Evolutionary conservation across 2,329 filamentous ascomycete species (phyloP), one percentile per base, ranked within the genome.

Genomic region (Dryadomyces quercus-mongolicae): DNA sequence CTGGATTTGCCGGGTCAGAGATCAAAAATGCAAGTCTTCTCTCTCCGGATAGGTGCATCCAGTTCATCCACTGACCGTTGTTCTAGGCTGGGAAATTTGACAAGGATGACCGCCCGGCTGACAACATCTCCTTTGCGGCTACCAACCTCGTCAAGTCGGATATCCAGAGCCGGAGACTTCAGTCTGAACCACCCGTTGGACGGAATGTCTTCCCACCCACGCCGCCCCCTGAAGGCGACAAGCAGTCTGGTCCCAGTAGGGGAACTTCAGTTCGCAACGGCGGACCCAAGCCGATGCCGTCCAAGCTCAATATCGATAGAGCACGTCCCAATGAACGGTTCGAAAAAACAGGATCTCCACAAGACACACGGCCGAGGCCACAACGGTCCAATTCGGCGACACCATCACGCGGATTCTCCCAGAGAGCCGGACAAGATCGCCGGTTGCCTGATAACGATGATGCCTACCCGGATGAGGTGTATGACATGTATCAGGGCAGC

Each of bases 151-250:
- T 97, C 58, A 93, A 93, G 66, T 85, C 88, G 36, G 87, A 86
- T 51, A 74, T 97, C 38, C 78, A 80, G 61, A 92, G 86, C 64
- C 82, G 87, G 60, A 80, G 86, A 63, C 88, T 94, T 63, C 88
- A 93, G 65, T 93, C 88, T 18, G 90, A 93, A 65, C 88, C 89
- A 9, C 88, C 88, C 0, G 74, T 82, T 59, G 81, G 80, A 65
- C 83, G 89, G 62, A 88, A 87, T 62, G 80, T 92, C 58, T 96
- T 97, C 72, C 93, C 93, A 18, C 93, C 93, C n/a, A 97, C 93
- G n/a, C 93, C 93, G 44, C 93, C 93, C 7, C 93, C 93, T 6
- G 93, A 98, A 73, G 80, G 81, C 58, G 90, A 96, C 61, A 85
- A 84, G 63, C 58, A 67, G 8, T 46, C 42, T 7, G 55, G 42